phyloP scores from a whole-genome alignment of 805 yeast genomes.

The Lachancea sp. region DNA sequence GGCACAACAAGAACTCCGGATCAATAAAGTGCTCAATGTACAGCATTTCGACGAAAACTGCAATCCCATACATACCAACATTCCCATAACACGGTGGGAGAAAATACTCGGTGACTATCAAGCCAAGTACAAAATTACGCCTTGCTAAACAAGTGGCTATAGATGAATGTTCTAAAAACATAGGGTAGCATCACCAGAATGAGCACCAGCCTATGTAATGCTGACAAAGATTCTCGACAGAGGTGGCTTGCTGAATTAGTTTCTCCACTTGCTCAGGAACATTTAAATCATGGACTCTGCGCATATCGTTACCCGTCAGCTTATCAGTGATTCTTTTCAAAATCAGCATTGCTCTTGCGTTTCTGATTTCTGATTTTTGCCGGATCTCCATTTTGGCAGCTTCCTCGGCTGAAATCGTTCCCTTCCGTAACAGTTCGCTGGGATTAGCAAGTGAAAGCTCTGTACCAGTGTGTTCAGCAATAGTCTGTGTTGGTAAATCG shows the following conservation, averaged over 20 bases:
- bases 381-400: constrained; percentile 64
- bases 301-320: constrained; percentile 88
- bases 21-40: constrained; percentile 49
- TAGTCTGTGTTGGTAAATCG: constrained; percentile 78
- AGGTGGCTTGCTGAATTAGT: constrained; percentile 91
- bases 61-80: constrained; percentile 27
- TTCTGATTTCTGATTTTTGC: constrained; percentile 65
- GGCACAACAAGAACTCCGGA: constrained; percentile 50
- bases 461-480: constrained; percentile 67
- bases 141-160: not conserved
- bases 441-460: constrained; percentile 61
- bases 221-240: constrained; percentile 91
- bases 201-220: constrained; percentile 99
- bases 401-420: constrained; percentile 71
- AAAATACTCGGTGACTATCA: constrained; percentile 15
- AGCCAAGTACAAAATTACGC: constrained; percentile 10
- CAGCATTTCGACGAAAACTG: constrained; percentile 49
- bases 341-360: constrained; percentile 87
- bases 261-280: constrained; percentile 90
- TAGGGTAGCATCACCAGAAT: constrained; percentile 59
- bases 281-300: constrained; percentile 58
- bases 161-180: not conserved
- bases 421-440: constrained; percentile 62
- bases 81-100: constrained; percentile 44
- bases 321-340: constrained; percentile 86